Percentiles rank a stretch among this genome's conserved stretches.
Conservation (phyloP, 1,284 basidiomycete genomes). For the Rhizoctonia solani region DNA sequence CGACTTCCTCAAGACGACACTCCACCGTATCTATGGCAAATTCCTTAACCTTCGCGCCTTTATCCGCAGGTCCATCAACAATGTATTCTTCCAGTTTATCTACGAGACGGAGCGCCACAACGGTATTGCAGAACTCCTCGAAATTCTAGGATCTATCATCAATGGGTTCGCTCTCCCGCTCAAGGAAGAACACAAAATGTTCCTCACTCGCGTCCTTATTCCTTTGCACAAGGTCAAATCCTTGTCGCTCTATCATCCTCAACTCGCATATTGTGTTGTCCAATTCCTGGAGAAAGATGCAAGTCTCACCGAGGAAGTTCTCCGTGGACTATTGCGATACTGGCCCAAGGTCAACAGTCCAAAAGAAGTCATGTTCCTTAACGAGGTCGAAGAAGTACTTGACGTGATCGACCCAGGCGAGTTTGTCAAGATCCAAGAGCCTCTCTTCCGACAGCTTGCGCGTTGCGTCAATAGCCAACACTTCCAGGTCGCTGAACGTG, state of each 20-base stretch:
- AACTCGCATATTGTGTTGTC: constrained; percentile 98
- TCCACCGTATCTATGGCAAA: constrained; percentile 99
- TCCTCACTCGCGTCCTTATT: constrained; percentile 94
- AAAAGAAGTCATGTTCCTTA: constrained; percentile 99
- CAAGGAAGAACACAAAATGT: constrained; percentile 99
- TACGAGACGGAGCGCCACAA: constrained; percentile 99
- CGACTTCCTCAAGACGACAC: constrained; percentile 98
- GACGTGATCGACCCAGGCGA: constrained; percentile 98
- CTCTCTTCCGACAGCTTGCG: constrained; percentile 93
- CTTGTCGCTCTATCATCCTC: constrained; percentile 95
- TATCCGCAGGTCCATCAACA: constrained; percentile 98
- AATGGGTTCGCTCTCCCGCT: constrained; percentile 98
- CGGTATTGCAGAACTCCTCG: constrained; percentile 96
- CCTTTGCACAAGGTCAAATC: constrained; percentile 98
- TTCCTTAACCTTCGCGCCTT: constrained; percentile 98
- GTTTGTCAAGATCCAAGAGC: constrained; percentile 95
- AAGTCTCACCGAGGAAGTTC: constrained; percentile 90
- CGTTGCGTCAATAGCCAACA: constrained; percentile 99
- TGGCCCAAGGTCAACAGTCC: constrained; percentile 99
- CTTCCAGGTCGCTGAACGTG: constrained; percentile 97
- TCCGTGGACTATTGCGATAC: constrained; percentile 91
- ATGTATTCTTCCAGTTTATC: constrained; percentile 99
- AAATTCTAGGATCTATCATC: constrained; percentile 99
- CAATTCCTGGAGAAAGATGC: constrained; percentile 99
- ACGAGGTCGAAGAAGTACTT: constrained; percentile 98